A percentile compares a stretch with the other conserved stretches of the same genome.
Evolutionary conservation across 1,139 yeast genomes (phyloP).

Genomic region (Yamadazyma triangularis): DNA sequence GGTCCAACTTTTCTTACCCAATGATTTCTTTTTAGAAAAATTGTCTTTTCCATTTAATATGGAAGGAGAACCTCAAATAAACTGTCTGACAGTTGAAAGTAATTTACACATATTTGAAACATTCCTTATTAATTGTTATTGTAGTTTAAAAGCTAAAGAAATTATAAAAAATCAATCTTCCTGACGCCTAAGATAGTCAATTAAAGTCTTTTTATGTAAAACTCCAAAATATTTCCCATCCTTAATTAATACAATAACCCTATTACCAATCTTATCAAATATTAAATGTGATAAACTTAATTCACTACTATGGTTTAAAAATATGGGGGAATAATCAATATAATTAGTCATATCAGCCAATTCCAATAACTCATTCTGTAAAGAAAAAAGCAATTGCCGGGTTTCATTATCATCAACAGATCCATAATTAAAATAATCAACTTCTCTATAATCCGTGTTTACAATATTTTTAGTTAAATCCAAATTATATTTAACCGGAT

Average conservation of each 20-base stretch:
- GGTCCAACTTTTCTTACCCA: background rate
- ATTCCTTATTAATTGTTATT: slow-evolving; percentile 2
- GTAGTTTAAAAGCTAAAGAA: background rate
- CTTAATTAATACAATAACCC: slow-evolving; percentile 48
- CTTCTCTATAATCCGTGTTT: slow-evolving; percentile 4
- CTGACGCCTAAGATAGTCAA: slow-evolving; percentile 38
- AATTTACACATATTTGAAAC: background rate
- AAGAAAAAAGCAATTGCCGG: slow-evolving; percentile 5
- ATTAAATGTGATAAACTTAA: slow-evolving; percentile 50
- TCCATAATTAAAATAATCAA: slow-evolving; percentile 30
- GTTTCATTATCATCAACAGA: slow-evolving; percentile 12
- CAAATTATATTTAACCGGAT: slow-evolving; percentile 10
- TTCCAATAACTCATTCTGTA: slow-evolving; percentile 17
- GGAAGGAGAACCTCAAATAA: background rate
- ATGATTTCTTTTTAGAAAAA: too few species aligned
- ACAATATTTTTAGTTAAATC: slow-evolving; percentile 9
- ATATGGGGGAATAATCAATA: slow-evolving; percentile 49
- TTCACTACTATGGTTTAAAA: slow-evolving; percentile 47
- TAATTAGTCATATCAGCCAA: slow-evolving; percentile 38
- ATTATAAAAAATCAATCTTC: background rate
- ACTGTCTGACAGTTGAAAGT: background rate
- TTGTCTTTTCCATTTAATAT: background rate
- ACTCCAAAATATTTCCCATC: slow-evolving; percentile 51
- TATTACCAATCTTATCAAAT: slow-evolving; percentile 51
- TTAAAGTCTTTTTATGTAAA: slow-evolving; percentile 52